phyloP scores from a whole-genome alignment of 257 asterid genomes.

The Solanum chilense region DNA sequence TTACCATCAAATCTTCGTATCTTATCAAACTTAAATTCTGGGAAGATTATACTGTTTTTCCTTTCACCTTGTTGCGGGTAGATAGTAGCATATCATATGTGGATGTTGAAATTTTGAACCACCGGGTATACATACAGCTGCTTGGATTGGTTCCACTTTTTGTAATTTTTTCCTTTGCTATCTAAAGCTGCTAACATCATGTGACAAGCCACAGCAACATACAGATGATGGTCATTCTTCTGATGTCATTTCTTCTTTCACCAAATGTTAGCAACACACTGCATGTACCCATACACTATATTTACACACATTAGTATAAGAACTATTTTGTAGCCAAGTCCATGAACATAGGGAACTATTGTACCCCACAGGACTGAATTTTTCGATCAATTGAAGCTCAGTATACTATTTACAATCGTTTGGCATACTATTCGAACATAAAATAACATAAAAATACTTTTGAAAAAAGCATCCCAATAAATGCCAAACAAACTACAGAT shows the following conservation, averaged over 20 bases:
- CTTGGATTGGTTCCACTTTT: background rate
- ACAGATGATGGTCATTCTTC: background rate
- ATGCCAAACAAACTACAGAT: background rate
- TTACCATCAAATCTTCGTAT: background rate
- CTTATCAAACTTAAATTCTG: background rate
- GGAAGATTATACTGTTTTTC: background rate
- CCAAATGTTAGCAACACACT: background rate
- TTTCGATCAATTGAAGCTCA: background rate
- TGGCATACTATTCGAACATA: background rate
- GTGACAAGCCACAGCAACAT: background rate
- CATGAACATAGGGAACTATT: background rate
- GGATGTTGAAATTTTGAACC: background rate
- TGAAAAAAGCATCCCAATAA: background rate
- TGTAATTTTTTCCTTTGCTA: background rate
- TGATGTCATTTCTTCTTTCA: background rate
- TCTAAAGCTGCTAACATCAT: background rate
- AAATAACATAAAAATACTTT: background rate
- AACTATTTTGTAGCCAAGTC: background rate
- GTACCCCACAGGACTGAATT: background rate
- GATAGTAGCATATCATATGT: background rate
- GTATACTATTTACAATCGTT: background rate
- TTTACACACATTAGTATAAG: background rate
- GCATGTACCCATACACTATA: background rate
- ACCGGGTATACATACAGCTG: too few relatives aligned
- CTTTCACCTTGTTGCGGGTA: background rate